These are phyloP conservation scores for Colletotrichum paranaense DNA, from an alignment of 2,329 filamentous ascomycete genomes.

Conservation along the genomic window DNA sequence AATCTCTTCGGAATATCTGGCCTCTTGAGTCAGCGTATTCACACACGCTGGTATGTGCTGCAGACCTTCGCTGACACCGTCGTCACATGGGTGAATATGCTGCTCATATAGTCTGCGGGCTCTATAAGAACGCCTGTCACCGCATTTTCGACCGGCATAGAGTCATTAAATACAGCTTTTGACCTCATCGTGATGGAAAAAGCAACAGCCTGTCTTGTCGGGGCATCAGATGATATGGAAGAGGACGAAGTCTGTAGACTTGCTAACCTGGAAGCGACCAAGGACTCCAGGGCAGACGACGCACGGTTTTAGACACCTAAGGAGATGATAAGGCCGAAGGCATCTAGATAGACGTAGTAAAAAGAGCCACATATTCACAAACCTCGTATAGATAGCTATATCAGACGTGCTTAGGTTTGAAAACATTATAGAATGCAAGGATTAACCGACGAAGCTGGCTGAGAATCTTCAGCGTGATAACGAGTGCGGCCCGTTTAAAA, in stretches of 20 bases:
- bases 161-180: constrained; percentile 48
- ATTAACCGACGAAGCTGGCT: too few relatives aligned
- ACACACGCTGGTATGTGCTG: constrained; percentile 40
- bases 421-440: too few relatives aligned
- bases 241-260: constrained; percentile 46
- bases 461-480: too few relatives aligned
- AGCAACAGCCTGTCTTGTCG: constrained; percentile 46
- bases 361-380: too few relatives aligned
- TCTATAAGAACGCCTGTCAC: constrained; percentile 50
- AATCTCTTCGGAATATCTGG: too few relatives aligned
- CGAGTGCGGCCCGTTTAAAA: too few relatives aligned
- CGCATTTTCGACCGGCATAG: constrained; percentile 50
- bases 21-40: too few relatives aligned
- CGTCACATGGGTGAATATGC: constrained; percentile 54
- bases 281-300: constrained; percentile 43
- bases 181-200: constrained; percentile 46
- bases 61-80: constrained; percentile 48
- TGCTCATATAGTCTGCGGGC: constrained; percentile 48
- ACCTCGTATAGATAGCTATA: too few relatives aligned
- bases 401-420: too few relatives aligned
- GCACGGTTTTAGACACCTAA: constrained; percentile 42
- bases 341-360: constrained; percentile 28
- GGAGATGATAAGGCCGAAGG: constrained; percentile 49
- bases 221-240: constrained; percentile 47
- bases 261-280: constrained; percentile 49